phyloP scores from a whole-genome alignment of 176 grass and related monocot genomes.

The Themeda triandra region DNA sequence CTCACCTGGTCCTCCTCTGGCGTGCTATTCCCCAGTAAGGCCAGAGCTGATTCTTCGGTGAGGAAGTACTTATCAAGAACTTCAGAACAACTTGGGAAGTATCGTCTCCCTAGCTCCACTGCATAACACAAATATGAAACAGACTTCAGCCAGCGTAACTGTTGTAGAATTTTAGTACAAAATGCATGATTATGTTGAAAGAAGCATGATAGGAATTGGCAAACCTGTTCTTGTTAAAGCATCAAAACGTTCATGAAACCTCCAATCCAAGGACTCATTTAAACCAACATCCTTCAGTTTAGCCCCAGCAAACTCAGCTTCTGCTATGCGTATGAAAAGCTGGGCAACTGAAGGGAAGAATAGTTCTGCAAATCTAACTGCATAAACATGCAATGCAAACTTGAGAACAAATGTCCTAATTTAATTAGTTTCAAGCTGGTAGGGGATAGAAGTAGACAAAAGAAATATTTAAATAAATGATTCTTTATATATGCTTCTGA shows the following conservation, averaged over 20 bases:
- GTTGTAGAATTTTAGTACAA: background rate
- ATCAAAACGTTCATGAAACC: slow-evolving; percentile 51
- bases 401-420: background rate
- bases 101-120: slow-evolving; percentile 67
- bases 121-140: slow-evolving; percentile 13
- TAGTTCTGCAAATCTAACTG: slow-evolving; percentile 79
- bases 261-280: slow-evolving; percentile 51
- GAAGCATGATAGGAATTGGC: background rate
- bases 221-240: slow-evolving; percentile 71
- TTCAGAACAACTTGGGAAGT: slow-evolving; percentile 61
- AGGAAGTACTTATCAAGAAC: slow-evolving; percentile 66
- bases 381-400: background rate
- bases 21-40: slow-evolving; percentile 51
- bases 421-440: slow-evolving; percentile 12
- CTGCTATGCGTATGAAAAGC: slow-evolving; percentile 65
- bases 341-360: slow-evolving; percentile 81
- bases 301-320: slow-evolving; percentile 53
- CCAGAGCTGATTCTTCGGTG: slow-evolving; percentile 41
- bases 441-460: background rate
- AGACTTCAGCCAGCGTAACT: background rate
- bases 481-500: background rate
- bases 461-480: background rate
- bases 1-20: slow-evolving; percentile 56
- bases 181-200: slow-evolving; percentile 1
- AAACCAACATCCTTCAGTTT: slow-evolving; percentile 54